A percentile compares a stretch with the other conserved stretches of the same genome.
These are phyloP conservation scores for Boletus tomentosulus DNA, from an alignment of 768 basidiomycete genomes.

Conservation along the genomic window DNA sequence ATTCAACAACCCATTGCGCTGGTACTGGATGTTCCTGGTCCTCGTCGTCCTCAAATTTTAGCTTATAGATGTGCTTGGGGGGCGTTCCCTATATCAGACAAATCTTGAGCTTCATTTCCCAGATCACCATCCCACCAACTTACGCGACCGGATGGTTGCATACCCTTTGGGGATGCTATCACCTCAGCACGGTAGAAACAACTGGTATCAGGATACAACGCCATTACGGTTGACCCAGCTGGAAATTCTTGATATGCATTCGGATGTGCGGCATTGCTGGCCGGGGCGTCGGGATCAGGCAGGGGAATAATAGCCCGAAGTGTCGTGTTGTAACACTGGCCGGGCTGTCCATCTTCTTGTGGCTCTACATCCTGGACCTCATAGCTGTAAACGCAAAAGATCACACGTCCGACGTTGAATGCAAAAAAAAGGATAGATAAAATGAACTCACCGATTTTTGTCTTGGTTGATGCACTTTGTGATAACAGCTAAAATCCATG, in stretches of 20 bases:
- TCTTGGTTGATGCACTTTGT: slow-evolving; percentile 67
- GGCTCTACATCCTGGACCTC: slow-evolving; percentile 85
- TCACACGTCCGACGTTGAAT: background rate
- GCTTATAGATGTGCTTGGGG: slow-evolving; percentile 61
- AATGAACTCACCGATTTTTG: slow-evolving; percentile 53
- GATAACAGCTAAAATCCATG: slow-evolving; percentile 80
- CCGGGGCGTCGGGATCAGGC: slow-evolving; percentile 62
- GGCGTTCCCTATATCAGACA: slow-evolving; percentile 26
- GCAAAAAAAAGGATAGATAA: background rate
- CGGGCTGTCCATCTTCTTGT: slow-evolving; percentile 75
- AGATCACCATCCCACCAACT: slow-evolving; percentile 14
- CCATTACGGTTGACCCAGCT: slow-evolving; percentile 72
- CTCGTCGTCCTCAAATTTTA: slow-evolving; percentile 88
- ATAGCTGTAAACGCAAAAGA: slow-evolving; percentile 44
- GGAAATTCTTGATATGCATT: slow-evolving; percentile 70
- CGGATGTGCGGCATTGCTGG: slow-evolving; percentile 58
- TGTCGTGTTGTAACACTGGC: slow-evolving; percentile 64
- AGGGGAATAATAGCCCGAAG: slow-evolving; percentile 72
- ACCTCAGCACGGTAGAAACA: slow-evolving; percentile 90
- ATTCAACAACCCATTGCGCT: slow-evolving; percentile 82
- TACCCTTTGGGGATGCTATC: slow-evolving; percentile 56
- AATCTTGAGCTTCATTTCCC: slow-evolving; percentile 6
- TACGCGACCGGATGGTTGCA: slow-evolving; percentile 36
- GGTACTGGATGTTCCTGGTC: slow-evolving; percentile 74
- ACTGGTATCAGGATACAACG: slow-evolving; percentile 87